Conservation (phyloP, 768 basidiomycete genomes). For the Boletus edulis region DNA sequence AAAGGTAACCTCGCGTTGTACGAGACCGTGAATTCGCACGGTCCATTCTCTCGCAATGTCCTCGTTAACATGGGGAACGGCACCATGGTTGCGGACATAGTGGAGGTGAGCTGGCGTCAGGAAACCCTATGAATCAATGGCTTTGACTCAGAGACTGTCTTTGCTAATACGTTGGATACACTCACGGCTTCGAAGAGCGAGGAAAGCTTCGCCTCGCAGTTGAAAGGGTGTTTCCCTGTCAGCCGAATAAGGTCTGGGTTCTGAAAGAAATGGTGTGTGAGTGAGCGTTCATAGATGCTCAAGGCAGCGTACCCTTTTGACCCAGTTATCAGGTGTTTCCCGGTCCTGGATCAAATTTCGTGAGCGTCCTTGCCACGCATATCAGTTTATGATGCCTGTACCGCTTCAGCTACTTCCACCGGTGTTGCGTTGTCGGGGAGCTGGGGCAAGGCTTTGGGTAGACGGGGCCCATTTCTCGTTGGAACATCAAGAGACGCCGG, state of each 20-base stretch:
- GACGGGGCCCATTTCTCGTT: conserved; percentile 19
- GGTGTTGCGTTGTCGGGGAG: conserved; percentile 24
- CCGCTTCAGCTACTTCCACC: conserved; percentile 21
- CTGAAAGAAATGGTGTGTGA: conserved; percentile 5
- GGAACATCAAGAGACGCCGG: conserved; percentile 18
- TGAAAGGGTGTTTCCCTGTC: conserved; percentile 64
- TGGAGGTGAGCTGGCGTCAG: conserved; percentile 52
- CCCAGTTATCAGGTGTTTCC: conserved; percentile 41
- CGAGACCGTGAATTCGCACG: conserved; percentile 39
- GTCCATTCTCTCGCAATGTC: conserved; percentile 41
- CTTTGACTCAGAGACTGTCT: not conserved
- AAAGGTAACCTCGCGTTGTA: conserved; percentile 37
- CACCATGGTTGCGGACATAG: conserved; percentile 64
- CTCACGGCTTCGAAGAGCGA: conserved; percentile 40
- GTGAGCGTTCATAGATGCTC: not conserved
- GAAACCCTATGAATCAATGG: conserved; percentile 39
- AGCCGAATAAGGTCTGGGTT: conserved; percentile 44
- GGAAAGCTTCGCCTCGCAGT: conserved; percentile 48
- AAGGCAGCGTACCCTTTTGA: conserved; percentile 29
- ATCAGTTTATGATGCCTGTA: not conserved
- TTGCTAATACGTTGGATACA: not conserved
- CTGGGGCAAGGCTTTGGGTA: conserved; percentile 21
- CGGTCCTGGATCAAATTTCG: conserved; percentile 21
- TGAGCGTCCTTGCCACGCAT: not conserved
- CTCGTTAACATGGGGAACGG: conserved; percentile 47